Percentiles rank a stretch among this genome's conserved stretches.
These are phyloP conservation scores for Fusarium clavum DNA, from an alignment of 2,329 filamentous ascomycete species.

Conservation along the genomic window DNA sequence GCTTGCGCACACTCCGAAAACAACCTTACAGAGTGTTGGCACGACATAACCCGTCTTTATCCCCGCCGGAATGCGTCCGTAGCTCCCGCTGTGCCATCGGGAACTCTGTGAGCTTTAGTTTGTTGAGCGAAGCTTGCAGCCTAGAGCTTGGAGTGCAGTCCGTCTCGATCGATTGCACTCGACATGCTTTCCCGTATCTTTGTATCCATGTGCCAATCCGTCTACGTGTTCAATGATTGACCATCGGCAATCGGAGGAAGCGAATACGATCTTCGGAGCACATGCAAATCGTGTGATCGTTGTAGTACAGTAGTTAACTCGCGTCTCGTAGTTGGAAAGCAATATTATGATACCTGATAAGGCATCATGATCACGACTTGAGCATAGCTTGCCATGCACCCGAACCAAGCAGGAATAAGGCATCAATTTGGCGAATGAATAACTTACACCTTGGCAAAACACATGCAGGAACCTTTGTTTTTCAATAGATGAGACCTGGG, in stretches of 20 bases:
- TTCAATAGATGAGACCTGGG: neutral
- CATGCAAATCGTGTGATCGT: neutral
- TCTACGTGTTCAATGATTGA: neutral
- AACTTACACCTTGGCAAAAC: neutral
- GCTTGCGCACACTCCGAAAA: neutral
- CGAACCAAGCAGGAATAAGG: neutral
- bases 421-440: neutral
- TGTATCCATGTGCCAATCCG: constrained; percentile 12
- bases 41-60: constrained; percentile 15
- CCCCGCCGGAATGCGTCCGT: constrained; percentile 13
- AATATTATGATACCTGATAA: neutral
- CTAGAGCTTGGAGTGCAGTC: neutral
- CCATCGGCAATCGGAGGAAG: constrained; percentile 8
- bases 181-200: constrained; percentile 6
- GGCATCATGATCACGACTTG: neutral
- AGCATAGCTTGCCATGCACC: neutral
- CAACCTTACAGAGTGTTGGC: neutral
- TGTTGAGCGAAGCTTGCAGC: neutral
- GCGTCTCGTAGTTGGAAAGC: neutral
- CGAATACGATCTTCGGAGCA: constrained; percentile 8
- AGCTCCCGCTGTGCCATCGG: constrained; percentile 18
- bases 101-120: constrained; percentile 11
- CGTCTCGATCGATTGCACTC: constrained; percentile 10
- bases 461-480: neutral
- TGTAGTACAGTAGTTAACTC: neutral